A percentile compares a stretch with the other conserved stretches of the same genome.
phyloP scores from a whole-genome alignment of 202 grass and related monocot genomes.

The Cymbopogon flexuosus region DNA sequence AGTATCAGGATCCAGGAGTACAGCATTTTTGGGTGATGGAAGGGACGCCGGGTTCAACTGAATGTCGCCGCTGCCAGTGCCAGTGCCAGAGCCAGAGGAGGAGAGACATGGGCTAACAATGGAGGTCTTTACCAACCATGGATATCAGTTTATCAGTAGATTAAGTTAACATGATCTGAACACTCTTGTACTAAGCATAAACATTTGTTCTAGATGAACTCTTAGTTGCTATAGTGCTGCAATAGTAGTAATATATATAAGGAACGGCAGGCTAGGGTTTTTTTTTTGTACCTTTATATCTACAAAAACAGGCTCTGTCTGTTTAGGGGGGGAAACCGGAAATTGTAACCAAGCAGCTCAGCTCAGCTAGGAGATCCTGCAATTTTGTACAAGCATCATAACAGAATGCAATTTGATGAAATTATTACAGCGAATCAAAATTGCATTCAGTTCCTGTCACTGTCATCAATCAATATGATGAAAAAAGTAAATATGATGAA shows the following conservation, averaged over 20 bases:
- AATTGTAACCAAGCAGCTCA: background rate
- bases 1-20: background rate
- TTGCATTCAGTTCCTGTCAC: background rate
- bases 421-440: background rate
- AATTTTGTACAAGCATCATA: background rate
- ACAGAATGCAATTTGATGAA: background rate
- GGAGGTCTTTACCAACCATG: background rate
- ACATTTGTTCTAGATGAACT: background rate
- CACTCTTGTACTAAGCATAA: background rate
- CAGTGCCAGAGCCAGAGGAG: background rate
- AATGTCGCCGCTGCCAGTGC: background rate
- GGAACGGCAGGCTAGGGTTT: background rate
- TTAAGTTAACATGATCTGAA: background rate
- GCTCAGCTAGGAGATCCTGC: background rate
- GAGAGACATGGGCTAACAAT: background rate
- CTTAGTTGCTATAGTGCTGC: background rate
- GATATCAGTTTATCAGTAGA: background rate
- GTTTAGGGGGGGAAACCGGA: no score
- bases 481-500: background rate
- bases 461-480: background rate
- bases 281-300: background rate
- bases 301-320: background rate
- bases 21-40: background rate
- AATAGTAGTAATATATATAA: no score
- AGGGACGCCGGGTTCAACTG: background rate